Percentiles rank a stretch among this genome's conserved stretches.
phyloP scores from a whole-genome alignment of 163 green algal species.

The Chlamydomonas reinhardtii region DNA sequence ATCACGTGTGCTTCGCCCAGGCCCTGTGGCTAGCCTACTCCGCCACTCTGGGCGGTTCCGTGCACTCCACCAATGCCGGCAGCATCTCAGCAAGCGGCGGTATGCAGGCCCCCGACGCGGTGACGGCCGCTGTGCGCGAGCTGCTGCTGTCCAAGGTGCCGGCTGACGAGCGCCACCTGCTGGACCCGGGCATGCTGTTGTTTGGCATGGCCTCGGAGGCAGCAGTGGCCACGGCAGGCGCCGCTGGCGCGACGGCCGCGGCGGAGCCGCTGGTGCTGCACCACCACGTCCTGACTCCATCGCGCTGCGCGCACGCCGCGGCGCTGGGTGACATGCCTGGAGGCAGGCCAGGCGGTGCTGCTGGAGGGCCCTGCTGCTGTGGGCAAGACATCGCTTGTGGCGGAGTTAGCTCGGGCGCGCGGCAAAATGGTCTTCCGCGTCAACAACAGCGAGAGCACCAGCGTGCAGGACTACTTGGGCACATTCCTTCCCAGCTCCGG shows the following conservation, averaged over 20 bases:
- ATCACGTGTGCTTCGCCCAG: neutral
- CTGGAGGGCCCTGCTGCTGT: slow-evolving; percentile 58
- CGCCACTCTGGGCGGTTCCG: neutral
- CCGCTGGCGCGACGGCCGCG: too few relatives aligned
- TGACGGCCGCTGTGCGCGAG: neutral
- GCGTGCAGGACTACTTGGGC: slow-evolving; percentile 60
- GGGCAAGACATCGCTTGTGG: slow-evolving; percentile 61
- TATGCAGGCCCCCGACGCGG: neutral
- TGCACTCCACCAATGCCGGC: too few relatives aligned
- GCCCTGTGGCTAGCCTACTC: slow-evolving; percentile 44
- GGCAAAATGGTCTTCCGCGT: slow-evolving; percentile 32
- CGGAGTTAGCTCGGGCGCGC: slow-evolving; percentile 1
- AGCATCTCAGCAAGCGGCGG: neutral
- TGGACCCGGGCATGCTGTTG: too few relatives aligned
- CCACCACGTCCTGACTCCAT: slow-evolving; percentile 49
- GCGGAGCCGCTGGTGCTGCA: neutral
- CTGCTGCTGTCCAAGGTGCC: too few relatives aligned
- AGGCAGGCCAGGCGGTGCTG: slow-evolving; percentile 45
- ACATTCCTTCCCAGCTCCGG: slow-evolving; percentile 47
- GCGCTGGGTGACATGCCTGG: slow-evolving; percentile 32
- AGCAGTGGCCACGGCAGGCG: too few relatives aligned
- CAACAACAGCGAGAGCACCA: slow-evolving; percentile 60
- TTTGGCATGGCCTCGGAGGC: too few relatives aligned
- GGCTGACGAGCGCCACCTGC: too few relatives aligned
- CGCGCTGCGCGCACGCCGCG: slow-evolving; percentile 18